Evolutionary conservation across 2,329 filamentous ascomycete species (phyloP), one percentile per base, ranked within the genome.

Genomic region (Aspergillus fischeri): DNA sequence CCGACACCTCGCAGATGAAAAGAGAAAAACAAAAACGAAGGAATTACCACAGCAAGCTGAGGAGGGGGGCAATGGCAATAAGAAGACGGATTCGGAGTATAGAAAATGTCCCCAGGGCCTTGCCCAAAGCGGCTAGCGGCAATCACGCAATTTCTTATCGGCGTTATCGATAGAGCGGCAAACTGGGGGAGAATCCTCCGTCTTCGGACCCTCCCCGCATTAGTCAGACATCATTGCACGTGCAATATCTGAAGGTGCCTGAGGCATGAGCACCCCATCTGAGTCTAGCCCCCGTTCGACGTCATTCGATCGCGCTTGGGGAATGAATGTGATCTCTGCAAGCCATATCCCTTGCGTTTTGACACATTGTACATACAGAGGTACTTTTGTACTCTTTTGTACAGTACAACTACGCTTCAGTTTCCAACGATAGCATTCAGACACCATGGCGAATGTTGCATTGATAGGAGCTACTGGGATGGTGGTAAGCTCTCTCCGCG

Each of bases 401-500:
- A 21, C 44, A 47, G 1, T 29, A 11, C 9, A 25, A 10, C 8
- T 24, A 47, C 44, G 3, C 10, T 42, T 51, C 29, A 6, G 7
- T 17, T 25, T 2, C 29, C 38, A 51, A 8, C 21, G 25, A 25
- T n/a, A 14, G 7, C 32, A 14, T 41, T 24, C 44, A 3, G 8
- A 21, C 55, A 58, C 17, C n/a, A 80, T 80, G 77, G 72, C 78
- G 32, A 76, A 76, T 32, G 71, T 74, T n/a, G 73, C 75, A 14
- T 55, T 81, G 38, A 66, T 80, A 51, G 79, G 79, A 32, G 72
- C 69, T 53, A 81, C 79, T 4, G 80, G 80, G 57, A 75, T 81
- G 61, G 78, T 81, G 58, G 79, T 81, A 75, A 65, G 77, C 6
- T 25, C 24, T 27, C 24, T 20, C 28, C 27, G 20, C 25, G 9